Evolutionary conservation across 169 alveolate genomes (phyloP).

Genomic region (Eimeria nieschulzi): DNA sequence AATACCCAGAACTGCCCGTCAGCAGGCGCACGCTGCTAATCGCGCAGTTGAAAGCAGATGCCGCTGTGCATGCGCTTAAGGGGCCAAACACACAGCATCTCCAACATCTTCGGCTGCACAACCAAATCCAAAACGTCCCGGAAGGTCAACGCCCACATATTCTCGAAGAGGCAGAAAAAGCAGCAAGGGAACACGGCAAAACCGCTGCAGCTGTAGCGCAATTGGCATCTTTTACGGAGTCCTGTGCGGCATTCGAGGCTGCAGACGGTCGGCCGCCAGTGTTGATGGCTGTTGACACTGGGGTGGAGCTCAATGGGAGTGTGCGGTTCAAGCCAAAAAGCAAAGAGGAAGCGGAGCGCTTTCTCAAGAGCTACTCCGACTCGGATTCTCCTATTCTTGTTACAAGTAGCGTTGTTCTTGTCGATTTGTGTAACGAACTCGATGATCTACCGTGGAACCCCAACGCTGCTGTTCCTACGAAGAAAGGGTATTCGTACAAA

Average conservation of each 20-base stretch:
- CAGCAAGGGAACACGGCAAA: slow-evolving; percentile 8
- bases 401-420: slow-evolving; percentile 44
- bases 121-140: slow-evolving; percentile 51
- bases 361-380: slow-evolving; percentile 46
- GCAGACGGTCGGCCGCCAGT: slow-evolving; percentile 63
- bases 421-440: slow-evolving; percentile 10
- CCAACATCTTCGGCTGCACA: slow-evolving; percentile 50
- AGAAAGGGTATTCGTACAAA: slow-evolving; percentile 21
- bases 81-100: slow-evolving; percentile 46
- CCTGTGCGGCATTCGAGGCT: slow-evolving; percentile 56
- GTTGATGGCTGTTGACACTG: slow-evolving; percentile 63
- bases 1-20: slow-evolving; percentile 8
- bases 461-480: slow-evolving; percentile 39
- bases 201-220: slow-evolving; percentile 55
- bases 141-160: slow-evolving; percentile 11
- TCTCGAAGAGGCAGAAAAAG: slow-evolving; percentile 13
- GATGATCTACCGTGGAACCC: slow-evolving; percentile 48
- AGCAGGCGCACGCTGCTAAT: slow-evolving; percentile 39
- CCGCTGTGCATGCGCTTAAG: slow-evolving; percentile 50
- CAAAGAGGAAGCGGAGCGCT: slow-evolving; percentile 55
- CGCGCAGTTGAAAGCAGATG: slow-evolving; percentile 53
- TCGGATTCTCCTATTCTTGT: slow-evolving; percentile 37
- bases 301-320: slow-evolving; percentile 3
- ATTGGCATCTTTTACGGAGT: slow-evolving; percentile 33
- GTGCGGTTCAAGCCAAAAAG: slow-evolving; percentile 54